Conservation (phyloP, 2,329 filamentous ascomycete species). For the Aspergillus luchuensis region DNA sequence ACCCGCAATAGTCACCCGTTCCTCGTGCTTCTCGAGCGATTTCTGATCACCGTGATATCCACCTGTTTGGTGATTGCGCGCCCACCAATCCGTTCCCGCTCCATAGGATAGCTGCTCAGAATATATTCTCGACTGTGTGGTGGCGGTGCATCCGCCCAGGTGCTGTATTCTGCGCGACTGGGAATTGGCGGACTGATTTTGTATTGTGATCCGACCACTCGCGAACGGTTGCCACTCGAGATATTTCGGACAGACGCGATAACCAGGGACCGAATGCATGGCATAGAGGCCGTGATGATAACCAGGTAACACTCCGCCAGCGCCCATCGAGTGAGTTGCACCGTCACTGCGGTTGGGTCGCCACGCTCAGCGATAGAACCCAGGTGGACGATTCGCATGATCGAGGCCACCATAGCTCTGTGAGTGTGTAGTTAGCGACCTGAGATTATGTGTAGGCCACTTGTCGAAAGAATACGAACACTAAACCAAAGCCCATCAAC, state of each 20-base stretch:
- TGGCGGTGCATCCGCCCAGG: not conserved
- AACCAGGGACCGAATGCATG: slow-evolving; percentile 29
- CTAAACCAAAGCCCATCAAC: slow-evolving; percentile 34
- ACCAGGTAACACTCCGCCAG: slow-evolving; percentile 34
- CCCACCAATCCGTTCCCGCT: not conserved
- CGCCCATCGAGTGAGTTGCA: slow-evolving; percentile 31
- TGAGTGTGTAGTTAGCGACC: not conserved
- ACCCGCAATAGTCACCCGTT: not conserved
- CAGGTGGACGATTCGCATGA: slow-evolving; percentile 26
- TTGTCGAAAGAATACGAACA: slow-evolving; percentile 25
- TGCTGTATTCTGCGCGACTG: not conserved
- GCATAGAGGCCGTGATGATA: slow-evolving; percentile 35
- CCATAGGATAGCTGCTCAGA: not conserved
- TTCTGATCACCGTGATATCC: not conserved
- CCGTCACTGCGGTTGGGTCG: slow-evolving; percentile 26
- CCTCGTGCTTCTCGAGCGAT: not conserved
- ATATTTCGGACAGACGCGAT: slow-evolving; percentile 8
- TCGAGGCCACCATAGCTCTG: slow-evolving; percentile 32
- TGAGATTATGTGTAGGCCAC: not conserved
- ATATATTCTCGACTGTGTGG: not conserved
- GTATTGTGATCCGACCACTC: not conserved
- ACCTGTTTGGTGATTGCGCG: not conserved
- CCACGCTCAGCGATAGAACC: slow-evolving; percentile 22
- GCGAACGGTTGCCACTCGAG: not conserved
- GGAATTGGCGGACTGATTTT: not conserved